Evolutionary conservation across 2,329 filamentous ascomycete species (phyloP), one percentile per base, ranked within the genome.

Genomic region (Cladosporium sp.): DNA sequence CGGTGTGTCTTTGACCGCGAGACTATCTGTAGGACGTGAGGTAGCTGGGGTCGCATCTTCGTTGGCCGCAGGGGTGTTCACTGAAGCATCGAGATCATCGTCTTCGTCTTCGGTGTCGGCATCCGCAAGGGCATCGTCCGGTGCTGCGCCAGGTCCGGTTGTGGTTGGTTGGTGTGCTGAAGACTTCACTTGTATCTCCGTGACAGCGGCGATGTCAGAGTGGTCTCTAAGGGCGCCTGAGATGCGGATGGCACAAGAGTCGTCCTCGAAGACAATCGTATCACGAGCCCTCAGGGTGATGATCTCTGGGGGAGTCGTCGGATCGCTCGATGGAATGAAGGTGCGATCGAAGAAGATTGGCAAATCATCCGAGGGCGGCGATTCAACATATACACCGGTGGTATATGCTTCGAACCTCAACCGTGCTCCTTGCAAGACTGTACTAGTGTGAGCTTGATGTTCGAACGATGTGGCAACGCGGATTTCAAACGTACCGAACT

Each of bases 171-270:
- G 32, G 12, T 32, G 52, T 9, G 28, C 40, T 1, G 52, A 55
- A 34, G 52, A 55, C 22, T 55, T 47, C 20, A 55, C 52, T 32
- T 55, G 52, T 3, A 55, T 55, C 6, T 55, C 52, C 7, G 32
- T 17, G 15, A 32, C 13, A 20, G 40, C 28, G 15, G 34, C 3
- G 7, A 9, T 3, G 3, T 34, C 20, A 4, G 52, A 56, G 12
- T 15, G n/a, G 4, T n/a, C 12, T 2, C 4, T 15, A 17, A 2
- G 22, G n/a, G 13, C 24, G 15, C 25, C 22, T 20, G 24, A 45
- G 7, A 45, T n/a, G 5, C 15, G 42, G 17, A 45, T 1, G 1
- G 42, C 42, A n/a, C 42, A 45, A 4, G 42, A 17, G 10, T 42
- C 12, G 2, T 44, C 37, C 1, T 40, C 25, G 17, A 57, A 51